A percentile compares a stretch with the other conserved stretches of the same genome.
Evolutionary conservation across 148 eudicot species (phyloP).

Genomic region (Spergularia bocconei): DNA sequence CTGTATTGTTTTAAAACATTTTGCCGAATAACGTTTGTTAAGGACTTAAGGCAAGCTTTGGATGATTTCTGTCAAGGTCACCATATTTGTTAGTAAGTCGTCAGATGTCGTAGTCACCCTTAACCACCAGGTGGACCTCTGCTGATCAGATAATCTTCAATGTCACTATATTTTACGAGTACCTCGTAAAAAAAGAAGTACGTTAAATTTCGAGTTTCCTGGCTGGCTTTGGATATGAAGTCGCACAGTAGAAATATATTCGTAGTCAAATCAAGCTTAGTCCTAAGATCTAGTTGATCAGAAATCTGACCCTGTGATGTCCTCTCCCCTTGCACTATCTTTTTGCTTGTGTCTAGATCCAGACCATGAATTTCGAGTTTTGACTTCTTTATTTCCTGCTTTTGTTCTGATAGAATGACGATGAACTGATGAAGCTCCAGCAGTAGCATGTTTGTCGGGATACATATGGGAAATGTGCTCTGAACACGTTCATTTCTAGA

Average conservation of each 20-base stretch:
- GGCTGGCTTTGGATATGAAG: neutral
- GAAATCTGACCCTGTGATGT: neutral
- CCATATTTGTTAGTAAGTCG: neutral
- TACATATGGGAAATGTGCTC: neutral
- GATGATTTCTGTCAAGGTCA: neutral
- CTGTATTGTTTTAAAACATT: neutral
- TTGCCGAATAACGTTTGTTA: neutral
- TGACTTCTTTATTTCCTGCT: neutral
- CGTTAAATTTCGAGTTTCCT: no score
- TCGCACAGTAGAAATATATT: neutral
- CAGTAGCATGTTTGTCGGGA: no score
- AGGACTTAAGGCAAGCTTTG: neutral
- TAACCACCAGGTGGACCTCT: neutral
- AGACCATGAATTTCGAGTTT: neutral
- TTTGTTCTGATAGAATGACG: constrained; percentile 16
- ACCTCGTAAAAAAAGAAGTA: no score
- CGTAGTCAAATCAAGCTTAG: neutral
- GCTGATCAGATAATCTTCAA: neutral
- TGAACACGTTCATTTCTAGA: neutral
- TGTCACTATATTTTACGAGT: no score
- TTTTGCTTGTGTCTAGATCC: neutral
- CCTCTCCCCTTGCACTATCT: neutral
- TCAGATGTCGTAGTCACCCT: no score
- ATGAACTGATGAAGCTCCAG: neutral
- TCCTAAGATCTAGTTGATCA: no score